phyloP scores from a whole-genome alignment of 768 basidiomycete genomes.

The Suillus paluster region DNA sequence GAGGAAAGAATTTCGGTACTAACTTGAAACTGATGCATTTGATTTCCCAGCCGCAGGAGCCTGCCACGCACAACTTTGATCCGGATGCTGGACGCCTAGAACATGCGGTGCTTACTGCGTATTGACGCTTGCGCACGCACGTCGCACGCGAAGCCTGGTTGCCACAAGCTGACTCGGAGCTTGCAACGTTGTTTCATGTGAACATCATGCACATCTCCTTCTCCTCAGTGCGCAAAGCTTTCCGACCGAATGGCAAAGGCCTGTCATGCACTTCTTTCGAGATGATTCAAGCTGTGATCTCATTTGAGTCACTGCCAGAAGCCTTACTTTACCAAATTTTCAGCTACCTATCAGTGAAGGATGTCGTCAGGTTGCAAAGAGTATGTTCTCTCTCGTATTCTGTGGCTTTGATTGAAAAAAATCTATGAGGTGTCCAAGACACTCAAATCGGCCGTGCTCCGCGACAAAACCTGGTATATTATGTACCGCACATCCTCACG shows the following conservation, averaged over 20 bases:
- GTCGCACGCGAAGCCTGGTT: background rate
- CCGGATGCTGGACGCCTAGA: conserved; percentile 5
- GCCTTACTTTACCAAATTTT: background rate
- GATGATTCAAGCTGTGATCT: conserved; percentile 8
- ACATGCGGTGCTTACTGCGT: conserved; percentile 4
- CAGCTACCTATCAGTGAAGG: background rate
- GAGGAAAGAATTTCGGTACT: background rate
- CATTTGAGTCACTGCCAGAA: conserved; percentile 5
- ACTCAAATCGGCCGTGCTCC: background rate
- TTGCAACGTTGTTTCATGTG: conserved; percentile 6
- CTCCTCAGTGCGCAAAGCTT: conserved; percentile 6
- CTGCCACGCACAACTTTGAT: background rate
- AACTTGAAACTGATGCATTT: background rate
- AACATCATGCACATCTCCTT: conserved; percentile 9
- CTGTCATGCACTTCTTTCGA: conserved; percentile 6
- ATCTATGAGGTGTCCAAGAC: conserved; percentile 3
- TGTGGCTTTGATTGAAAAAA: background rate
- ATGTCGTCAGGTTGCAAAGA: conserved; percentile 5
- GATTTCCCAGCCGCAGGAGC: background rate
- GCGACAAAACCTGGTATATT: background rate
- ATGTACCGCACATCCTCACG: background rate
- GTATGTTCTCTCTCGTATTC: background rate
- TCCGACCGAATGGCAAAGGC: background rate
- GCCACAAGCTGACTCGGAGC: background rate
- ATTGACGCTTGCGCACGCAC: conserved; percentile 2